Evolutionary conservation across 2,329 filamentous ascomycete genomes (phyloP), one percentile per base, ranked within the genome.

Genomic region (Trichophyton mentagrophytes): DNA sequence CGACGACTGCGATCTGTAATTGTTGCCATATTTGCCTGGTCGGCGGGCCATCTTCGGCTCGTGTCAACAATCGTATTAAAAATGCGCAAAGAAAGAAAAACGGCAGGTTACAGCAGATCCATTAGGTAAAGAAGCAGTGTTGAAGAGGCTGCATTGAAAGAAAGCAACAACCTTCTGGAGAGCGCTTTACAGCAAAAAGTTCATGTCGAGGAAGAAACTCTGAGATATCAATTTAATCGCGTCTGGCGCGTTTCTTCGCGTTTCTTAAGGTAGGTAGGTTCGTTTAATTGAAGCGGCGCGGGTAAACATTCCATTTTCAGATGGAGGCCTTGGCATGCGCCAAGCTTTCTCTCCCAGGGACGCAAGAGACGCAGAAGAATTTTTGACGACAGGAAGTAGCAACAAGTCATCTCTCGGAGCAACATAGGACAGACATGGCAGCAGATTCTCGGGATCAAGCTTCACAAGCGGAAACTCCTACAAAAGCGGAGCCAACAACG

Each of bases 21-120:
- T 80, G 63, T 76, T 78, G 69, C 88, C 87, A 80, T 89, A 87
- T 73, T 79, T 75, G 72, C 87, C 89, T 62, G 77, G 76, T 68
- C 77, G 76, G 67, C 77, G 72, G 63, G 74, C 70, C 70, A 78
- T 75, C 78, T 38, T 80, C 80, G 42, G 55, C 59, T 55, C 30
- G 20, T 57, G 25, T 33, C 25, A 30, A 42, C 42, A n/a, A 47
- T 2, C 38, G 15, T 15, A 57, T 15, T 42, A 46, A 49, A 44
- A 44, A 20, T 17, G n/a, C 7, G 40, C 27, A 20, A 6, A 20
- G n/a, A 8, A 20, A 60, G 27, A 27, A 44, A 25, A 33, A 33
- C 27, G 20, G 0, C 3, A 4, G 33, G 7, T 25, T 57, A 42
- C 15, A 57, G 15, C 27, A 8, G 2, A 57, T 40, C 33, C 36